Percentiles rank a stretch among this genome's conserved stretches.
phyloP scores from a whole-genome alignment of 352 stramenopile species.

The Salisapilia sapeloensis region DNA sequence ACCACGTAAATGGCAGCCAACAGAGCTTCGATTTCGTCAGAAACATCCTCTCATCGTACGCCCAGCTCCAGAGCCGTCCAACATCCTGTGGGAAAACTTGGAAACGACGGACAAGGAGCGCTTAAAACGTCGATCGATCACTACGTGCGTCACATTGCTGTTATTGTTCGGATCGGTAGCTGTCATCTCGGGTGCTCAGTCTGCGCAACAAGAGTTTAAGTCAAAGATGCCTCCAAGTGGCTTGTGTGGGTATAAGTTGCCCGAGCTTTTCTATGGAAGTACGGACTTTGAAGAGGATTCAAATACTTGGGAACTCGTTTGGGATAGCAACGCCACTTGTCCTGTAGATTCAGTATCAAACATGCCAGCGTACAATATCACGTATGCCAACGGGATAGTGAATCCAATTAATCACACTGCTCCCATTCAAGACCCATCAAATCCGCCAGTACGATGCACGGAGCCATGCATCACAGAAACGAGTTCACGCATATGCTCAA shows the following conservation, averaged over 20 bases:
- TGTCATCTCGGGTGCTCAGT: conserved; percentile 68
- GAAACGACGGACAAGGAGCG: conserved; percentile 43
- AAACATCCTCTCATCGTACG: conserved; percentile 25
- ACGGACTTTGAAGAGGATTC: conserved; percentile 7
- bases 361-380: conserved; percentile 21
- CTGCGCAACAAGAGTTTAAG: conserved; percentile 47
- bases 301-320: conserved; percentile 25
- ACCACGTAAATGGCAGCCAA: conserved; percentile 27
- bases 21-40: conserved; percentile 35
- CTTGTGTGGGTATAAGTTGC: conserved; percentile 35
- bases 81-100: conserved; percentile 81
- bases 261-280: conserved; percentile 41
- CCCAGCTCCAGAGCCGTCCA: conserved; percentile 54
- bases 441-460: conserved; percentile 15
- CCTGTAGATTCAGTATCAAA: no score
- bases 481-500: conserved; percentile 27
- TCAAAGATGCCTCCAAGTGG: conserved; percentile 34
- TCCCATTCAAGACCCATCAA: not conserved
- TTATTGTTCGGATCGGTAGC: conserved; percentile 45
- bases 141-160: conserved; percentile 53
- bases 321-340: conserved; percentile 38
- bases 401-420: conserved; percentile 15
- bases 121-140: conserved; percentile 42
- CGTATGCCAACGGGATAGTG: conserved; percentile 41
- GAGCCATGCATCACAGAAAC: conserved; percentile 46